phyloP scores from a whole-genome alignment of 352 stramenopile species.

The Globisporangium paddicum region DNA sequence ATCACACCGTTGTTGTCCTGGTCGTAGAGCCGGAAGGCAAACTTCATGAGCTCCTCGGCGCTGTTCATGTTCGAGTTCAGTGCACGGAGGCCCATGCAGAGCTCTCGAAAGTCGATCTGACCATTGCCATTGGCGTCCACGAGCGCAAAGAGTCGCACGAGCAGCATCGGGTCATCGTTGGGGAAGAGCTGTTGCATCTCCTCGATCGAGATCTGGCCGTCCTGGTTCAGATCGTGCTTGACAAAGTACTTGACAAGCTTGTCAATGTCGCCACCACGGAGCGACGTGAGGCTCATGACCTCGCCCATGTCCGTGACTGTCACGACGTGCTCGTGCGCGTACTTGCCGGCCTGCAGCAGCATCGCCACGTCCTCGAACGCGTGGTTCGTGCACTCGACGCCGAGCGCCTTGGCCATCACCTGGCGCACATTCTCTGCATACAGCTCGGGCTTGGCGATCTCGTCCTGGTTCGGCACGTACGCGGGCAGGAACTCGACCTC shows the following conservation, averaged over 20 bases:
- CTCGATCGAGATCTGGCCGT: slow-evolving; percentile 63
- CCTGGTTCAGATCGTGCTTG: slow-evolving; percentile 44
- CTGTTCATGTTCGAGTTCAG: slow-evolving; percentile 38
- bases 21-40: slow-evolving; percentile 67
- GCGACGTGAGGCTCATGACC: slow-evolving; percentile 39
- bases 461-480: slow-evolving; percentile 41
- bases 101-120: slow-evolving; percentile 67
- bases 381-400: slow-evolving; percentile 61
- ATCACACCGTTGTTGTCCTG: slow-evolving; percentile 52
- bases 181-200: slow-evolving; percentile 52
- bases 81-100: slow-evolving; percentile 53
- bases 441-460: slow-evolving; percentile 36
- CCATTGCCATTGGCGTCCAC: slow-evolving; percentile 57
- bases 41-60: slow-evolving; percentile 36
- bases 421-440: slow-evolving; percentile 61
- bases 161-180: slow-evolving; percentile 35
- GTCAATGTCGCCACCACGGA: slow-evolving; percentile 39
- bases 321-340: slow-evolving; percentile 56
- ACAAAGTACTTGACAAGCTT: slow-evolving; percentile 56
- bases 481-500: slow-evolving; percentile 51
- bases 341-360: slow-evolving; percentile 48
- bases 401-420: slow-evolving; percentile 44
- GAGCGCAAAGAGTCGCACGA: slow-evolving; percentile 54
- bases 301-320: slow-evolving; percentile 51
- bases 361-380: slow-evolving; percentile 69